These are phyloP conservation scores for Stereocaulon alpinum DNA, from an alignment of 495 filamentous ascomycete species.

Conservation along the genomic window DNA sequence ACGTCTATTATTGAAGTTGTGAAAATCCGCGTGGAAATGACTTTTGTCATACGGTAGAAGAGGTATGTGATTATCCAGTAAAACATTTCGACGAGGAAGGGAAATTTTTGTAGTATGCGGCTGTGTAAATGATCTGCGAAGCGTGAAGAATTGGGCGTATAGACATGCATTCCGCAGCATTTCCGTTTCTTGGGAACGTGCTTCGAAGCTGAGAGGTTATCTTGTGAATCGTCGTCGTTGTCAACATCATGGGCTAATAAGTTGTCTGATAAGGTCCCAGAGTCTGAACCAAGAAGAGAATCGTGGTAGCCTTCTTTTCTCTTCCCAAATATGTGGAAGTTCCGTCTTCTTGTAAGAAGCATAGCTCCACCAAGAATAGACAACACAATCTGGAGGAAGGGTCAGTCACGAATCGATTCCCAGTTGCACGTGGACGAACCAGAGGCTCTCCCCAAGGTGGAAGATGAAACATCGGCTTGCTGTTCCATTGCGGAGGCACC, in stretches of 20 bases:
- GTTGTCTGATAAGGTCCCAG: slow-evolving; percentile 32
- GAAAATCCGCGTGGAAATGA: slow-evolving; percentile 48
- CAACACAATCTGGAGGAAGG: slow-evolving; percentile 40
- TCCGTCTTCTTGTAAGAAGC: slow-evolving; percentile 42
- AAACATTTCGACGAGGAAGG: slow-evolving; percentile 55
- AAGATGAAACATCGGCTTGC: slow-evolving; percentile 25
- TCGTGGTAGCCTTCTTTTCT: slow-evolving; percentile 26
- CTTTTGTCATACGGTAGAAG: slow-evolving; percentile 51
- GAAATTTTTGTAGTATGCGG: slow-evolving; percentile 37
- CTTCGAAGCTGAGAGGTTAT: slow-evolving; percentile 27
- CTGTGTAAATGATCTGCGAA: slow-evolving; percentile 48
- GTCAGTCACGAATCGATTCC: slow-evolving; percentile 8
- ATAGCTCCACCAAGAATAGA: slow-evolving; percentile 49
- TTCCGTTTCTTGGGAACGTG: slow-evolving; percentile 36
- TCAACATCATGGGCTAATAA: slow-evolving; percentile 30
- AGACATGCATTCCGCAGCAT: slow-evolving; percentile 37
- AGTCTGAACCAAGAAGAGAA: slow-evolving; percentile 30
- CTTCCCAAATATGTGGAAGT: slow-evolving; percentile 36
- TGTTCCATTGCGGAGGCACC: slow-evolving; percentile 25
- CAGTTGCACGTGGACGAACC: slow-evolving; percentile 29
- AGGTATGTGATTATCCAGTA: slow-evolving; percentile 62
- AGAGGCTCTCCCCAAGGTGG: slow-evolving; percentile 48
- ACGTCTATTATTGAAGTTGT: slow-evolving; percentile 53
- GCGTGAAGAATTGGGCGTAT: slow-evolving; percentile 48
- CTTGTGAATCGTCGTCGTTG: slow-evolving; percentile 25